Evolutionary conservation across 2,329 filamentous ascomycete species (phyloP).

Genomic region (Aureobasidium pullulans): DNA sequence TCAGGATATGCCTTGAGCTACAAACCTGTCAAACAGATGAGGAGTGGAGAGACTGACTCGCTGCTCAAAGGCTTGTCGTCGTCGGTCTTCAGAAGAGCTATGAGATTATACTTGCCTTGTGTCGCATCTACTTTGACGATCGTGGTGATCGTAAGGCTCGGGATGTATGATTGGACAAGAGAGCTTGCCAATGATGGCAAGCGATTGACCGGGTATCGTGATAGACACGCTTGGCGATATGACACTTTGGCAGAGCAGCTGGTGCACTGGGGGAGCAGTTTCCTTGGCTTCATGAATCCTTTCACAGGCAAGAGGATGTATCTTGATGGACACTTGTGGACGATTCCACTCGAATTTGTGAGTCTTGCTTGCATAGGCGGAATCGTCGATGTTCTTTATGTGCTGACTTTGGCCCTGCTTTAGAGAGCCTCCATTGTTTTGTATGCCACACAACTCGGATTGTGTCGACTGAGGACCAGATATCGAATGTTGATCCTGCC

Average conservation of each 20-base stretch:
- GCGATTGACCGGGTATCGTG: slow-evolving; percentile 8
- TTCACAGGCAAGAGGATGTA: not conserved
- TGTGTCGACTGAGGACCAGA: slow-evolving; percentile 3
- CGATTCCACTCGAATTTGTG: slow-evolving; percentile 32
- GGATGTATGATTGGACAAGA: slow-evolving; percentile 14
- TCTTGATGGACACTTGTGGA: slow-evolving; percentile 51
- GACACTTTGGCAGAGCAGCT: slow-evolving; percentile 15
- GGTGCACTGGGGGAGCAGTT: slow-evolving; percentile 29
- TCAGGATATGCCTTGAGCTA: slow-evolving; percentile 55
- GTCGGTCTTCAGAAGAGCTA: slow-evolving; percentile 18
- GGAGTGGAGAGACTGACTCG: slow-evolving; percentile 21
- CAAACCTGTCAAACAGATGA: slow-evolving; percentile 18
- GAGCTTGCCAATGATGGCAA: slow-evolving; percentile 13
- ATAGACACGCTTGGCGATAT: slow-evolving; percentile 13
- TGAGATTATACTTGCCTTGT: slow-evolving; percentile 19
- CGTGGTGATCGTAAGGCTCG: not conserved
- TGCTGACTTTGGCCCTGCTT: not conserved
- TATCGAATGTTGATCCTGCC: slow-evolving; percentile 37
- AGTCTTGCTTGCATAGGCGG: not conserved
- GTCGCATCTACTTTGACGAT: slow-evolving; percentile 18
- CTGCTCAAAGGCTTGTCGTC: slow-evolving; percentile 18
- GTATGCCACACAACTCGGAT: slow-evolving; percentile 46
- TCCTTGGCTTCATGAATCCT: slow-evolving; percentile 22
- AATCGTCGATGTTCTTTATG: not conserved
- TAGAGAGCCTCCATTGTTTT: slow-evolving; percentile 46